Evolutionary conservation across 2,329 filamentous ascomycete species (phyloP).

Genomic region (Talaromyces amestolkiae): DNA sequence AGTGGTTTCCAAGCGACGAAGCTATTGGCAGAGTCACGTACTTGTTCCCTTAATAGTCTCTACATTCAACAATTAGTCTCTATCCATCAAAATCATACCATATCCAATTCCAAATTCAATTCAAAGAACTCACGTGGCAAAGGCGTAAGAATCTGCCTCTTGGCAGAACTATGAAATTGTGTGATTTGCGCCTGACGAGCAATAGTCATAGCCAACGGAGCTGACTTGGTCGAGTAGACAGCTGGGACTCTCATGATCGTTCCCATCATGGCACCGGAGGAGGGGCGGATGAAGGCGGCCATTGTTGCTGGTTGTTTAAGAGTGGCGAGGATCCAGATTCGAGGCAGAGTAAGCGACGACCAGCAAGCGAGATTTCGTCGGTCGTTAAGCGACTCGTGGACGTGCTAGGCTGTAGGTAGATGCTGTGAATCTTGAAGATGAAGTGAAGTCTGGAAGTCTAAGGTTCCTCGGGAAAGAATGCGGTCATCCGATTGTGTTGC

Average conservation of each 20-base stretch:
- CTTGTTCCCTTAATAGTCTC: conserved; percentile 73
- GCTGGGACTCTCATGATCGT: conserved; percentile 34
- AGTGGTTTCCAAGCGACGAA: background rate
- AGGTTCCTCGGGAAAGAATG: conserved; percentile 42
- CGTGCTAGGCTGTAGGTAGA: background rate
- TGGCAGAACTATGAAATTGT: conserved; percentile 81
- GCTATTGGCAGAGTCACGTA: conserved; percentile 45
- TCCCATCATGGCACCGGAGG: conserved; percentile 37
- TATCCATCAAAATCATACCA: background rate
- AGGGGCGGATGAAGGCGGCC: conserved; percentile 43
- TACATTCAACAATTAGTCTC: conserved; percentile 34
- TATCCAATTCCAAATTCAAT: background rate
- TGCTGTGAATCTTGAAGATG: background rate
- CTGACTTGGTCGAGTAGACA: conserved; percentile 25
- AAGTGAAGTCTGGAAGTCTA: conserved; percentile 25
- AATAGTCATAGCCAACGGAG: conserved; percentile 22
- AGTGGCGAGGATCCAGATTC: background rate
- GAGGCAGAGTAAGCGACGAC: background rate
- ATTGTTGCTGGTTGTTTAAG: conserved; percentile 25
- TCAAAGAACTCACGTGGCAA: conserved; percentile 69
- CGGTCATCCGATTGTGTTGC: conserved; percentile 37
- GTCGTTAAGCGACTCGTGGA: background rate
- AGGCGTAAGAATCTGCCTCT: conserved; percentile 74
- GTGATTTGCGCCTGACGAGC: conserved; percentile 52
- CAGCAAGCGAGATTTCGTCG: conserved; percentile 6